Base-by-base conservation (phyloP, 768 basidiomycete species). In the Serendipita vermifera region DNA sequence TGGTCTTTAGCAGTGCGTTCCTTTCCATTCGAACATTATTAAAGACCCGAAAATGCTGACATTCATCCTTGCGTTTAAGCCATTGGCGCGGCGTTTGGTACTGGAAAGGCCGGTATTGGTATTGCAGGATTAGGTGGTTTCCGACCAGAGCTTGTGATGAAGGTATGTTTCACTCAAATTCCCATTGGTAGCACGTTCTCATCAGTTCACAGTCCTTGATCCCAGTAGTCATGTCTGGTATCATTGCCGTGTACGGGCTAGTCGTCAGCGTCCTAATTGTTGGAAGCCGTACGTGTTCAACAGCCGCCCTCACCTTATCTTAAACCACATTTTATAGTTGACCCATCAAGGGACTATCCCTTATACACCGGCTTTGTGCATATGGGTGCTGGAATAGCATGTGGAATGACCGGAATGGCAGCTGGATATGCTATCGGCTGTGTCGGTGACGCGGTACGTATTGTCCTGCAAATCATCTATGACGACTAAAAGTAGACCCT, bases 101-200 rank as follows among this genome's bases (percentile, higher is more conserved):
- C 94, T 1, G 82, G 92, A 26, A 99, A 99, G 70, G 79, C 94
- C 33, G 96, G 96, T 14, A 96, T 99, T 62, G 93, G 93, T 22
- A 97, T 98, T 65, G 83, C 96, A 57, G 94, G 96, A 26, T 72
- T 98, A 57, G 93, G 92, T 55, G 81, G 83, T 48, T 93, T 98
- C 73, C 83, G 79, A 65, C 96, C 96, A 60, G 96, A 99, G 66
- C 77, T 98, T 62, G 89, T 99, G 67, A 99, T 99, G 96, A 98
- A 91, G 80, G n/a, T n/a, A n/a, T n/a, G n/a, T 1, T 35, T 6
- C 29, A n/a, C 41, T 22, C 32, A n/a, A 2, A 32, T 51, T 14
- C 24, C 31, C 33, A 26, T 20, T 36, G 17, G 11, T 3, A 11
- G n/a, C 38, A 15, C 14, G 33, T 27, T 17, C 14, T 2, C n/a